Base-by-base conservation (phyloP, 2,329 filamentous ascomycete genomes). In the Herpomyces periplanetae region DNA sequence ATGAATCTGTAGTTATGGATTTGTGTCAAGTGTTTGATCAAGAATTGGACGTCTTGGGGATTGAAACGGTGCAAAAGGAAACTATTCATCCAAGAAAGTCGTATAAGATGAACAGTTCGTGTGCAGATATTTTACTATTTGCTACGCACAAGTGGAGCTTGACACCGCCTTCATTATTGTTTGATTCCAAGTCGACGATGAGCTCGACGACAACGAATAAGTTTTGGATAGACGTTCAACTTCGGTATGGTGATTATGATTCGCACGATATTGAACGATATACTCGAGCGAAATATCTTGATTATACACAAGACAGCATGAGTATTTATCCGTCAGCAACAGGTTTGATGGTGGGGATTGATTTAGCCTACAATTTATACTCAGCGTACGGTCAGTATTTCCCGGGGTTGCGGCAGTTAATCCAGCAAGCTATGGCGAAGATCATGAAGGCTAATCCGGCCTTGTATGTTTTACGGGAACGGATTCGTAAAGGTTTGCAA, bases 51-150 rank as follows among this genome's bases (percentile, higher is more conserved):
- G 71, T 80, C 13, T 47, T 96, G 3, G 73, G 73, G 13, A 88
- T 96, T 23, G 80, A 96, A 40, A 84, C 71, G 2, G 80, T 91
- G 3, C 80, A 96, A 36, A 96, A 96, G 41, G 80, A 96, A 44
- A 91, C 80, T 0, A 96, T 96, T 23, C 80, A 96, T 45, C 80
- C 80, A 20, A 56, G 80, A 54, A 96, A 96, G 43, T 88, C 71
- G 3, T 96, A 96, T 55, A 96, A 96, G 55, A 96, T 96, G 80
- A 96, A 96, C 48, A 88, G 73, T 32, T 91, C 75, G 22, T 91
- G 80, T 32, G 80, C 84, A 3, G 80, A 96, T 38, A 88, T 96
- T 26, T 49, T 91, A 21, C 52, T 96, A 5, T 96, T 96, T 34
- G 75, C 80, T 14, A 85, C 65, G 27, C 80, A 91, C 44, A 96